phyloP scores from a whole-genome alignment of 2,329 filamentous ascomycete genomes.

The Pseudocercospora macadamiae region DNA sequence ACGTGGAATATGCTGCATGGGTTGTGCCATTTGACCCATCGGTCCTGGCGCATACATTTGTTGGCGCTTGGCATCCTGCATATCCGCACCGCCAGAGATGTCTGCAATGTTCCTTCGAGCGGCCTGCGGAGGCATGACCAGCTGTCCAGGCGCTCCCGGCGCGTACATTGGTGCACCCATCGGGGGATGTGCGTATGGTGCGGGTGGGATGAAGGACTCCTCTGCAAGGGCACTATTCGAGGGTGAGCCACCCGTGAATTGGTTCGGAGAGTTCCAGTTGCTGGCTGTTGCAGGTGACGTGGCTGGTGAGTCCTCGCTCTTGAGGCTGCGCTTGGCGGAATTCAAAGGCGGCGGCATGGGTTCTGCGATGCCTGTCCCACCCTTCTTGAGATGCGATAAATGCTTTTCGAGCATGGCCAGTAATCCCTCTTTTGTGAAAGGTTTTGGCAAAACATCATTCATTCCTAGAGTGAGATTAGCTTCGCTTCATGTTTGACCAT shows the following conservation, averaged over 20 bases:
- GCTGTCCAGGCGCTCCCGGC: slow-evolving; percentile 43
- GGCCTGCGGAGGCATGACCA: slow-evolving; percentile 39
- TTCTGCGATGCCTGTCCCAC: slow-evolving; percentile 34
- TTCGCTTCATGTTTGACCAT: not conserved
- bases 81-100: slow-evolving; percentile 57
- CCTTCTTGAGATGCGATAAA: slow-evolving; percentile 77
- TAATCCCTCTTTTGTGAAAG: slow-evolving; percentile 85
- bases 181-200: slow-evolving; percentile 42
- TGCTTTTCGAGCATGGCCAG: slow-evolving; percentile 84
- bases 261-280: slow-evolving; percentile 66
- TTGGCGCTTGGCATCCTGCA: slow-evolving; percentile 60
- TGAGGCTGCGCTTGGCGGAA: slow-evolving; percentile 59
- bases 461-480: slow-evolving; percentile 66
- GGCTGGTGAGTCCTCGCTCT: slow-evolving; percentile 65
- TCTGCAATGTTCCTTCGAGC: slow-evolving; percentile 65
- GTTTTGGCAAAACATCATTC: slow-evolving; percentile 96
- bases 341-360: slow-evolving; percentile 58
- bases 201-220: slow-evolving; percentile 51
- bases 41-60: slow-evolving; percentile 55
- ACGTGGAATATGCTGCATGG: slow-evolving; percentile 23
- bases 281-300: slow-evolving; percentile 63
- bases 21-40: slow-evolving; percentile 47
- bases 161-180: slow-evolving; percentile 39
- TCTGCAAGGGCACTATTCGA: slow-evolving; percentile 50
- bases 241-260: slow-evolving; percentile 61